Evolutionary conservation across 2,329 filamentous ascomycete species (phyloP), one percentile per base, ranked within the genome.

Genomic region (Colletotrichum sp.): DNA sequence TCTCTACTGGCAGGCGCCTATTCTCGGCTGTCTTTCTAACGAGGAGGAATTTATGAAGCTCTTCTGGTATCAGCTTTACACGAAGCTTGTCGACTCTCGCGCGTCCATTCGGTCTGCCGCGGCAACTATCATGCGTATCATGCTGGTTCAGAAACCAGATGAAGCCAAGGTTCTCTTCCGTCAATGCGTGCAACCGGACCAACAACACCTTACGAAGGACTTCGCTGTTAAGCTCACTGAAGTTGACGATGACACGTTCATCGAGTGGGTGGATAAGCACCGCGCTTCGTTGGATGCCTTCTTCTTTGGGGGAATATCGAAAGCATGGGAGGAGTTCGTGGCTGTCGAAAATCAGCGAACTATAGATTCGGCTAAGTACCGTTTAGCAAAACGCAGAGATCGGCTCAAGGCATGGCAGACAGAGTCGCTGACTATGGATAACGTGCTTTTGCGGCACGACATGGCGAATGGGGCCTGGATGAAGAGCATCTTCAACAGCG

Each of bases 1-100:
- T 80, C 92, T 95, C 0, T 99, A 98, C 84, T 99, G 97, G 97
- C 97, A 99, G 83, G 96, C 95, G 24, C 95, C 98, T 21, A 92
- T 99, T 18, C 88, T 99, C 18, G 93, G 93, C 3, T 92, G 93
- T 6, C 92, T 97, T 18, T 94, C 95, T 5, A 89, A 91, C 8
- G 95, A 98, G 60, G 92, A 95, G n/a, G 93, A 95, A 12, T 95
- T 95, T 81, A 90, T 98, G 80, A 94, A 94, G 78, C 89, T 98
- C 39, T 91, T 99, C 57, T 98, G 96, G 89, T 99, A 98, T 81
- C 92, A 98, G 76, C 91, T 99, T 5, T 99, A 99, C 83, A 93
- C 93, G 9, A 98, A 98, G 83, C 88, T 99, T 44, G 92, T 97
- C 9, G 95, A 95, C 70, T 87, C 90, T 1, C 90, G 93, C 68